These are phyloP conservation scores for Tetrapyrgos nigripes DNA, from an alignment of 1,284 basidiomycete species.

Conservation along the genomic window DNA sequence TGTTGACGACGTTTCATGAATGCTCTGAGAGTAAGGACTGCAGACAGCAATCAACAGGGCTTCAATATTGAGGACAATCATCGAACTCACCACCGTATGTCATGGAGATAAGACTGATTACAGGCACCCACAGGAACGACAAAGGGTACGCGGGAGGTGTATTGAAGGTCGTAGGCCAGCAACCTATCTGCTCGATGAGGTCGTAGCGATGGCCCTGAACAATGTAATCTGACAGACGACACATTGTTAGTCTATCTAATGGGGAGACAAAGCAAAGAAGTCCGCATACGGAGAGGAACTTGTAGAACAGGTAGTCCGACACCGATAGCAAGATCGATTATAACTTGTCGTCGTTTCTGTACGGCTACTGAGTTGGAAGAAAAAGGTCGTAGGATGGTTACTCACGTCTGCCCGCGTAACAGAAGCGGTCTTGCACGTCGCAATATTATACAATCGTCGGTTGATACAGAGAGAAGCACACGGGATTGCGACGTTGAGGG, in stretches of 20 bases:
- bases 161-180: conserved; percentile 50
- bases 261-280: background rate
- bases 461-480: conserved; percentile 51
- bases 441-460: conserved; percentile 52
- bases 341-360: conserved; percentile 42
- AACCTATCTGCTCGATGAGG: conserved; percentile 65
- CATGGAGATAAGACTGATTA: conserved; percentile 47
- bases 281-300: conserved; percentile 49
- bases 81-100: conserved; percentile 45
- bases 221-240: conserved; percentile 43
- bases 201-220: conserved; percentile 62
- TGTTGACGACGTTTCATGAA: conserved; percentile 43
- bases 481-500: conserved; percentile 43
- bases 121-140: conserved; percentile 44
- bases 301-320: conserved; percentile 48
- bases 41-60: conserved; percentile 9
- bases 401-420: background rate
- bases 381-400: background rate
- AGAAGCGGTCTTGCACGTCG: conserved; percentile 1
- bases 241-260: background rate
- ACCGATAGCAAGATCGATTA: conserved; percentile 51
- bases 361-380: conserved; percentile 18
- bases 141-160: conserved; percentile 50
- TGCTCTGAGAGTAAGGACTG: conserved; percentile 46
- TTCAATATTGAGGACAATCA: background rate